Conservation (phyloP, 805 yeast species). For the Kodamaea kaohsiungensis region DNA sequence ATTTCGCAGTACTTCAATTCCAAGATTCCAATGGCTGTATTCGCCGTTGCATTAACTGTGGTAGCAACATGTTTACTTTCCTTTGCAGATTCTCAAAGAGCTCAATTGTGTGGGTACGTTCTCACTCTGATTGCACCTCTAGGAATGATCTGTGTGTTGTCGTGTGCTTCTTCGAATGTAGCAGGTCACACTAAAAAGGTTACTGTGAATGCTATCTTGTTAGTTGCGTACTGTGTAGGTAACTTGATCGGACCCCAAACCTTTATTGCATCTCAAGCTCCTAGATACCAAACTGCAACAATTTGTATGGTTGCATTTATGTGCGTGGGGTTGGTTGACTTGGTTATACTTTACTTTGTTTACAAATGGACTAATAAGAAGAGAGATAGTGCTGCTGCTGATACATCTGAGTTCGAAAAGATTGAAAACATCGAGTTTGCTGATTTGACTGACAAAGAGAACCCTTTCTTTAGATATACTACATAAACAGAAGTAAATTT, state of each 20-base stretch:
- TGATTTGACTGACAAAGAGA: constrained; percentile 56
- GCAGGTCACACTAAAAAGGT: constrained; percentile 61
- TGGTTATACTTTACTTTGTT: constrained; percentile 25
- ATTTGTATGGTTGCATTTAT: constrained; percentile 40
- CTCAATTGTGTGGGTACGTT: constrained; percentile 28
- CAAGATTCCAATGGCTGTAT: constrained; percentile 27
- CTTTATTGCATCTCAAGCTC: constrained; percentile 45
- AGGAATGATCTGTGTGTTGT: constrained; percentile 29
- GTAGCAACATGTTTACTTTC: constrained; percentile 41
- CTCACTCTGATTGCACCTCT: constrained; percentile 33
- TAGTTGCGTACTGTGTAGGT: constrained; percentile 55
- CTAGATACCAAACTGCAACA: constrained; percentile 44
- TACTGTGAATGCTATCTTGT: constrained; percentile 44
- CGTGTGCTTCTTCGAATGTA: constrained; percentile 46
- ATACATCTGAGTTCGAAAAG: constrained; percentile 23
- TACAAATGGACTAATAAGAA: constrained; percentile 39
- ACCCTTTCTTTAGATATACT: constrained; percentile 51
- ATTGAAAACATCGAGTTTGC: constrained; percentile 47
- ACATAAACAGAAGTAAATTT: not conserved
- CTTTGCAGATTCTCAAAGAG: constrained; percentile 34
- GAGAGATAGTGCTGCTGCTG: constrained; percentile 28
- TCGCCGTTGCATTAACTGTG: constrained; percentile 24
- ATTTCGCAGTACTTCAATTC: constrained; percentile 25
- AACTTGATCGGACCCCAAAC: constrained; percentile 58
- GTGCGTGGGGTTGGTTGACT: constrained; percentile 23